Percentiles rank a stretch among this genome's conserved stretches.
Conservation (phyloP, 768 basidiomycete genomes). For the Tulasnella sp. region DNA sequence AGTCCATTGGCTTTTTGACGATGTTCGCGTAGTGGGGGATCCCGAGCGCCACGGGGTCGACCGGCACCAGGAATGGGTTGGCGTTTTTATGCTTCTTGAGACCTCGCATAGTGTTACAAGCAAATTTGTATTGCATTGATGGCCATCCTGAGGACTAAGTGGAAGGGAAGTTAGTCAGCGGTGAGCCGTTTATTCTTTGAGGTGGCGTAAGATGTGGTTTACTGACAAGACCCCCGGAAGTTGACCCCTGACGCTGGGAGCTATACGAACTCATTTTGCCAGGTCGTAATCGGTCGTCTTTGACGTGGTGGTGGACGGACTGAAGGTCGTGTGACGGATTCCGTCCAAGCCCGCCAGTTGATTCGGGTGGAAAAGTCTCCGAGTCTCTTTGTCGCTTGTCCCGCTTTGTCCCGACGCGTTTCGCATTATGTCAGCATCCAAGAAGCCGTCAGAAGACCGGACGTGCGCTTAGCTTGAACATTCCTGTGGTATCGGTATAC, state of each 20-base stretch:
- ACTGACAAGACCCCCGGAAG: not conserved
- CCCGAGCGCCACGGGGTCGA: constrained; percentile 30
- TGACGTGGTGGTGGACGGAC: not conserved
- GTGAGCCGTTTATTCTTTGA: not conserved
- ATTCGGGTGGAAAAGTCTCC: not conserved
- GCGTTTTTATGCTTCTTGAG: constrained; percentile 30
- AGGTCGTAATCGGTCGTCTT: not conserved
- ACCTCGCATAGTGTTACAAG: constrained; percentile 24
- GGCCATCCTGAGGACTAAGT: not conserved
- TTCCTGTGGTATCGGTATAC: too few relatives aligned
- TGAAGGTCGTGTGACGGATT: not conserved
- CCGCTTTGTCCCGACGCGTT: not conserved
- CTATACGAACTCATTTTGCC: not conserved
- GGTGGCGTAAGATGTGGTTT: not conserved
- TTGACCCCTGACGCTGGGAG: not conserved
- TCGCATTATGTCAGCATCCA: not conserved
- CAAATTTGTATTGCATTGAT: constrained; percentile 8
- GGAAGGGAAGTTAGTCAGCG: not conserved
- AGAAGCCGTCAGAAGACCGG: not conserved
- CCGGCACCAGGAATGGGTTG: constrained; percentile 29
- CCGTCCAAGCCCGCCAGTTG: not conserved
- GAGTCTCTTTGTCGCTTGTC: not conserved
- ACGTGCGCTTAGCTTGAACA: not conserved
- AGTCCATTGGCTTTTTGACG: constrained; percentile 33
- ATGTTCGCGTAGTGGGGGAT: constrained; percentile 32